Evolutionary conservation across 345 rosid genomes (phyloP).

Genomic region (Reutealis trisperma): DNA sequence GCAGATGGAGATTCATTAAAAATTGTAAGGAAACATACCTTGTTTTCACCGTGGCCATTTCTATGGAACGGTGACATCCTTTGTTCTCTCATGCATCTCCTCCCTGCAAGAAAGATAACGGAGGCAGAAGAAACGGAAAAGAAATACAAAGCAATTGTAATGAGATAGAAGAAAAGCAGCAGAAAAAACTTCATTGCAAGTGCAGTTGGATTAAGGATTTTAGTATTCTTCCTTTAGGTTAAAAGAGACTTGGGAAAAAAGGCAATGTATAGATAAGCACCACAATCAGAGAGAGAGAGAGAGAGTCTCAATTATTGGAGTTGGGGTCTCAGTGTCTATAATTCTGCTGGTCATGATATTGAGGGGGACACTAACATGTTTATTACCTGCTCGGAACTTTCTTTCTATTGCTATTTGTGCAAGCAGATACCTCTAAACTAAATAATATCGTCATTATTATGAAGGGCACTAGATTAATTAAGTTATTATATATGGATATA

Average conservation of each 20-base stretch:
- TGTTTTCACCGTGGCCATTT: not conserved
- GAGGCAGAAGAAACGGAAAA: slow-evolving; percentile 28
- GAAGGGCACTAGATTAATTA: too few species aligned
- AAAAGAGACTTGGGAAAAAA: slow-evolving; percentile 7
- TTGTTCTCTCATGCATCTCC: slow-evolving; percentile 28
- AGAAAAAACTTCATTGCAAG: slow-evolving; percentile 31
- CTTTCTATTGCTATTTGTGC: too few species aligned
- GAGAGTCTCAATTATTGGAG: slow-evolving; percentile 30
- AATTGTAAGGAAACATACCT: slow-evolving; percentile 20
- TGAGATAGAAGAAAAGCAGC: slow-evolving; percentile 21
- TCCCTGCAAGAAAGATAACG: slow-evolving; percentile 12
- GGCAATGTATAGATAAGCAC: slow-evolving; percentile 2
- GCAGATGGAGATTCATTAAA: not conserved
- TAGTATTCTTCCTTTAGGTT: not conserved
- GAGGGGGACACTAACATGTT: not conserved
- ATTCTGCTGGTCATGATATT: slow-evolving; percentile 13
- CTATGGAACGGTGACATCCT: slow-evolving; percentile 17
- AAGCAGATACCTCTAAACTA: too few species aligned
- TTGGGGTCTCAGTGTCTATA: slow-evolving; percentile 10
- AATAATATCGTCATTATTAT: too few species aligned
- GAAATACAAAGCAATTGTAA: slow-evolving; percentile 21
- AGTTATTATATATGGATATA: too few species aligned
- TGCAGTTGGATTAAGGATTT: not conserved
- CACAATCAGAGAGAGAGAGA: not conserved
- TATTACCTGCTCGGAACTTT: too few species aligned